A percentile compares a stretch with the other conserved stretches of the same genome.
Conservation (phyloP, 331 rosid species). For the Spiraea crenata region DNA sequence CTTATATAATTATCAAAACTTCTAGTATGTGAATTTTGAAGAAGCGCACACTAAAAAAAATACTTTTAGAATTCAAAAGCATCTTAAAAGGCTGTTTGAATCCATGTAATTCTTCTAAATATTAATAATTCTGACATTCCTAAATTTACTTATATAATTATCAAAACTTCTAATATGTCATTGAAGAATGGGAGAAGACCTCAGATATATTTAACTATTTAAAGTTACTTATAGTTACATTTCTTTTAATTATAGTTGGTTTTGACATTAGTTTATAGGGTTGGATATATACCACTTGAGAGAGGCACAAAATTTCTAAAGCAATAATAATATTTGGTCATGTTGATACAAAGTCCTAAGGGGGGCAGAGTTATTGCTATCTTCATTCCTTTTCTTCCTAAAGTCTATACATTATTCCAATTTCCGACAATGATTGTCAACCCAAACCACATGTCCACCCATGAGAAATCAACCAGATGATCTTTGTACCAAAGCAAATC, state of each 20-base stretch:
- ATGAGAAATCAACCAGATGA: background rate
- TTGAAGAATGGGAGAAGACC: too few relatives aligned
- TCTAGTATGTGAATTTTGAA: too few relatives aligned
- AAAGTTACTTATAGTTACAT: background rate
- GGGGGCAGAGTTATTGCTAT: too few relatives aligned
- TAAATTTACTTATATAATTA: too few relatives aligned
- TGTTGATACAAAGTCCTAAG: background rate
- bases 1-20: too few relatives aligned
- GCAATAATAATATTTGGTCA: background rate
- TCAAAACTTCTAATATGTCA: too few relatives aligned
- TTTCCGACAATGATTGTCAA: slow-evolving; percentile 20
- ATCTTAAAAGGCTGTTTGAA: too few relatives aligned
- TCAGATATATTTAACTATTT: too few relatives aligned
- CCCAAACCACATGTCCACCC: slow-evolving; percentile 21
- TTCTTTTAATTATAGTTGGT: background rate
- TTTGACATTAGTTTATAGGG: slow-evolving; percentile 7
- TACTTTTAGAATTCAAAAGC: too few relatives aligned
- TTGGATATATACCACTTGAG: background rate
- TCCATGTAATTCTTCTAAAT: too few relatives aligned
- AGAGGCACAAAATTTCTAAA: slow-evolving; percentile 22
- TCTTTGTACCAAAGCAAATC: background rate
- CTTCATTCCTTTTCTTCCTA: background rate
- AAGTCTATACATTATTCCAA: slow-evolving; percentile 1
- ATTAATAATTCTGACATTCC: too few relatives aligned
- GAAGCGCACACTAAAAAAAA: too few relatives aligned